Percentiles rank a stretch among this genome's conserved stretches.
phyloP scores from a whole-genome alignment of 352 stramenopile species.

The Phytopythium cucurbitacearum region DNA sequence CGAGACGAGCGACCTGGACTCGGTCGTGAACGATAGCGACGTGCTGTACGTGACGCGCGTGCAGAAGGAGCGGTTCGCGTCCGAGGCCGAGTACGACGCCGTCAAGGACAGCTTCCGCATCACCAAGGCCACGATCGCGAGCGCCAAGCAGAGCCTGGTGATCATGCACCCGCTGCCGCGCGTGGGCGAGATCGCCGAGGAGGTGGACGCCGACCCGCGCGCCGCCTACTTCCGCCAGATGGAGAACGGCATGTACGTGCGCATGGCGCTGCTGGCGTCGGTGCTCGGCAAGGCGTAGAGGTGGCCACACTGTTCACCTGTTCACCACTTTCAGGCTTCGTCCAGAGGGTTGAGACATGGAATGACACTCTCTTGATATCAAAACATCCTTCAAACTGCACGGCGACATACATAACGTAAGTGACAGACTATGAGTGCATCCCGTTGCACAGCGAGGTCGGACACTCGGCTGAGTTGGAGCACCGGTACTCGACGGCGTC shows the following conservation, averaged over 20 bases:
- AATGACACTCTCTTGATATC: no score
- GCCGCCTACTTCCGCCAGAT: slow-evolving; percentile 98
- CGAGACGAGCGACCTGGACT: slow-evolving; percentile 77
- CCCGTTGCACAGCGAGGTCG: slow-evolving; percentile 28
- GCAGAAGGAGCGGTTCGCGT: slow-evolving; percentile 97
- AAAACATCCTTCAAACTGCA: no score
- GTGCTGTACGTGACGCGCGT: slow-evolving; percentile 99
- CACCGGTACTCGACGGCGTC: slow-evolving; percentile 58
- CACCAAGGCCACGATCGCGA: slow-evolving; percentile 56
- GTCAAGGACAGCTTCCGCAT: slow-evolving; percentile 92
- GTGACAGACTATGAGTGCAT: slow-evolving; percentile 8
- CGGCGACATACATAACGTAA: slow-evolving; percentile 6
- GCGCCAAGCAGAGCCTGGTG: slow-evolving; percentile 90
- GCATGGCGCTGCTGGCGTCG: slow-evolving; percentile 97
- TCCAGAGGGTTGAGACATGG: no score
- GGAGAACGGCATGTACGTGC: slow-evolving; percentile 98
- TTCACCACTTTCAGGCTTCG: background rate
- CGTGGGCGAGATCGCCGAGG: slow-evolving; percentile 95
- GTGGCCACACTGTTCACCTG: background rate
- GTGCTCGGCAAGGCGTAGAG: slow-evolving; percentile 83
- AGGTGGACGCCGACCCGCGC: slow-evolving; percentile 94
- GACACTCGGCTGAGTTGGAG: slow-evolving; percentile 30
- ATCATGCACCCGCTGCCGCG: slow-evolving; percentile 98
- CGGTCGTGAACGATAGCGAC: slow-evolving; percentile 90
- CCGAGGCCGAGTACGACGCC: slow-evolving; percentile 91